Percentiles rank a stretch among this genome's conserved stretches.
Conservation (phyloP, 148 eudicot species). For the Persicaria maculosa region DNA sequence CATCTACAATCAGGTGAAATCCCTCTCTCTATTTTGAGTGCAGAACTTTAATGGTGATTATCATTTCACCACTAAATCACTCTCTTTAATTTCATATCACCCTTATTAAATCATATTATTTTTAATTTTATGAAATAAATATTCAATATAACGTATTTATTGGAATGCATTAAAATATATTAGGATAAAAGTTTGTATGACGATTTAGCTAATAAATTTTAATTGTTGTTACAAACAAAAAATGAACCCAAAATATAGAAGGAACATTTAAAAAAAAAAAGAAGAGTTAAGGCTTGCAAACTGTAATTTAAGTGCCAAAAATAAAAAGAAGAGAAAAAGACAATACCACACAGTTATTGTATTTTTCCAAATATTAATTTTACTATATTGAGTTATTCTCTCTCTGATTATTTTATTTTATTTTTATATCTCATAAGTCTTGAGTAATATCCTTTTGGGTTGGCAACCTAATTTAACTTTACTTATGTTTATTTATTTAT, state of each 20-base stretch:
- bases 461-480: slow-evolving; percentile 99
- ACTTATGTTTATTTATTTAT: slow-evolving; percentile 33
- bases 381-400: slow-evolving; percentile 19
- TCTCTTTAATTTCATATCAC: too few species aligned
- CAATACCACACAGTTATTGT: neutral
- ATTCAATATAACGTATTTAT: too few species aligned
- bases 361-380: slow-evolving; percentile 6
- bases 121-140: neutral
- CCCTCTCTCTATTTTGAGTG: too few species aligned
- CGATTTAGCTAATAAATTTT: too few species aligned
- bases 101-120: neutral
- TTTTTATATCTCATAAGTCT: slow-evolving; percentile 27
- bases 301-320: neutral
- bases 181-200: too few species aligned
- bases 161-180: too few species aligned
- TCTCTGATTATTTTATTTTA: slow-evolving; percentile 26
- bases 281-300: neutral
- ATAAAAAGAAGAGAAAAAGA: too few species aligned
- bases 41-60: too few species aligned
- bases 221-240: too few species aligned
- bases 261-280: neutral
- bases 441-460: slow-evolving; percentile 69
- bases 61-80: too few species aligned
- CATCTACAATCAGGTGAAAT: too few species aligned
- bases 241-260: neutral